Percentiles rank a stretch among this genome's conserved stretches.
These are phyloP conservation scores for Alternaria alternata DNA, from an alignment of 2,329 filamentous ascomycete genomes.

Conservation along the genomic window DNA sequence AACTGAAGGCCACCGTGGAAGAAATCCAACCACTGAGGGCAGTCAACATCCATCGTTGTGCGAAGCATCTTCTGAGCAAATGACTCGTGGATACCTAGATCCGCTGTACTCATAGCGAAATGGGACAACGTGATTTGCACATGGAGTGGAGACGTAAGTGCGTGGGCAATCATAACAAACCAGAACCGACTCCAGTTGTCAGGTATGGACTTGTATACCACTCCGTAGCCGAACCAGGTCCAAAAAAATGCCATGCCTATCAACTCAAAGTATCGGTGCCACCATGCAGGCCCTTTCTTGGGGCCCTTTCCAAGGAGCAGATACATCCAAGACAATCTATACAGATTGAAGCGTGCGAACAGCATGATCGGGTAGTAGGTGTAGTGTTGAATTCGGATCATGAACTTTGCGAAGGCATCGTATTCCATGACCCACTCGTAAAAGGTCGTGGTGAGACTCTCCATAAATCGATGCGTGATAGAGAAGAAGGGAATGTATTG, in stretches of 20 bases:
- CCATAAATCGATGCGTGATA: constrained; percentile 71
- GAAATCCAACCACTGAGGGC: constrained; percentile 75
- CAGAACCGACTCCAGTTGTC: constrained; percentile 64
- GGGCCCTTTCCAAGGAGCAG: constrained; percentile 65
- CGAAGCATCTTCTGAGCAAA: constrained; percentile 74
- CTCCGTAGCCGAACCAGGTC: constrained; percentile 72
- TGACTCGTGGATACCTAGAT: constrained; percentile 70
- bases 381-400: constrained; percentile 69
- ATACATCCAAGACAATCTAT: constrained; percentile 72
- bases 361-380: constrained; percentile 74
- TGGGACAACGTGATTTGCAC: constrained; percentile 77
- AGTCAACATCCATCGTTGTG: constrained; percentile 78
- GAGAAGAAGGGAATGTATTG: constrained; percentile 76
- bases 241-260: constrained; percentile 70
- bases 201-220: constrained; percentile 68
- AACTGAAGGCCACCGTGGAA: constrained; percentile 77
- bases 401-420: constrained; percentile 66
- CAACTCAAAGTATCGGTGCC: constrained; percentile 73
- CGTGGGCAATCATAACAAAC: constrained; percentile 71
- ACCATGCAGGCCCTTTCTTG: constrained; percentile 69
- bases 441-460: constrained; percentile 69
- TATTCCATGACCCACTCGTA: constrained; percentile 72
- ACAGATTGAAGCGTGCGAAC: constrained; percentile 76
- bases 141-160: constrained; percentile 72
- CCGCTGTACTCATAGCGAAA: constrained; percentile 74